Evolutionary conservation across 805 yeast genomes (phyloP).

Genomic region (Metschnikowia aberdeeniae): DNA sequence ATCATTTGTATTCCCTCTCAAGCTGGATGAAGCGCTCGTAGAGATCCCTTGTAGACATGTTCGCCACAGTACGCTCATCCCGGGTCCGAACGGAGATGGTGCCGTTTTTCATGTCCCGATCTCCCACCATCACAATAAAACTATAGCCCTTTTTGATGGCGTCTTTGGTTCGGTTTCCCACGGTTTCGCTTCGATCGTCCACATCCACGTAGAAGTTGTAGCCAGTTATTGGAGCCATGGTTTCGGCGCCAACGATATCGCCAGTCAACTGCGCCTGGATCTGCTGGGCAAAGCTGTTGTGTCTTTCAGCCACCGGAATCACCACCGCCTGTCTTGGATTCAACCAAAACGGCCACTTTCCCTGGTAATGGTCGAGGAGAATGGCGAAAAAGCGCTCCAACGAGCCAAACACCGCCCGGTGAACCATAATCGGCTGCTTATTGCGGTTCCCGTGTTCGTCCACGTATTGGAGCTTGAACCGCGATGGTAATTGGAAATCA

Average conservation of each 20-base stretch:
- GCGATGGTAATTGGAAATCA: slow-evolving; percentile 88
- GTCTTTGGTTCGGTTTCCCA: slow-evolving; percentile 76
- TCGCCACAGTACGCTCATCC: slow-evolving; percentile 42
- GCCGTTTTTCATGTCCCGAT: slow-evolving; percentile 62
- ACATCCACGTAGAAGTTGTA: slow-evolving; percentile 70
- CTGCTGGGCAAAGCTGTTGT: slow-evolving; percentile 49
- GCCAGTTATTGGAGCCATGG: slow-evolving; percentile 54
- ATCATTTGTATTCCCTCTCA: slow-evolving; percentile 46
- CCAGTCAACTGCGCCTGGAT: slow-evolving; percentile 46
- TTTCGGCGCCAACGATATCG: slow-evolving; percentile 29
- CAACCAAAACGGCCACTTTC: slow-evolving; percentile 98
- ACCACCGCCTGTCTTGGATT: slow-evolving; percentile 87
- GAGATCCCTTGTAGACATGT: slow-evolving; percentile 48
- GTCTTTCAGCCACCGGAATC: slow-evolving; percentile 71
- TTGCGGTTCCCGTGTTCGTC: slow-evolving; percentile 44
- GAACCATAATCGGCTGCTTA: slow-evolving; percentile 87
- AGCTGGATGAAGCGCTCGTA: slow-evolving; percentile 48
- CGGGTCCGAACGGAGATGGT: slow-evolving; percentile 63
- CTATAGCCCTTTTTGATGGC: slow-evolving; percentile 72
- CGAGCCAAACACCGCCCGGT: slow-evolving; percentile 93
- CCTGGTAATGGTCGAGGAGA: slow-evolving; percentile 82
- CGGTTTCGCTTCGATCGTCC: slow-evolving; percentile 70
- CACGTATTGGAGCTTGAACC: slow-evolving; percentile 72
- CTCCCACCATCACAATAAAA: slow-evolving; percentile 83
- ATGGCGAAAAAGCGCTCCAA: slow-evolving; percentile 90